Evolutionary conservation across 2,329 filamentous ascomycete genomes (phyloP), one percentile per base, ranked within the genome.

Genomic region (Colletotrichum australisinense): DNA sequence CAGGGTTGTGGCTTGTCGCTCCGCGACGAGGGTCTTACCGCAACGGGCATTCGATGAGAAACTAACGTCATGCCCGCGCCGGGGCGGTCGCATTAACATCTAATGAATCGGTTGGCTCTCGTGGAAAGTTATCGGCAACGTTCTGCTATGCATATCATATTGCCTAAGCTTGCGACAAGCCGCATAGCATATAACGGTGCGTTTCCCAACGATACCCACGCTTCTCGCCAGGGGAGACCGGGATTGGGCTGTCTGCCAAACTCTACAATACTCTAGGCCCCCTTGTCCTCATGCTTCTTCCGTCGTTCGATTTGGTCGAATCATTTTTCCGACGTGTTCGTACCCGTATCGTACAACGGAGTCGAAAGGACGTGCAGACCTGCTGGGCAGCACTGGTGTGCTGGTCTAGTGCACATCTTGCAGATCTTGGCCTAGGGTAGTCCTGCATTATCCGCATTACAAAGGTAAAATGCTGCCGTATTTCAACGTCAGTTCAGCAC

Each of bases 31-130:
- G 63, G 70, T 70, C 60, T 70, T 73, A 70, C 70, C 70, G 60
- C 60, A 73, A 73, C 67, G 60, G 70, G 70, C 70, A 63, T 66
- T 65, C 11, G 59, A 73, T 73, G 67, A 73, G 70, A 73, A 42
- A 65, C 67, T 57, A 70, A 60, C 67, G 70, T 73, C 66, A 73
- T 73, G 70, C 70, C 57, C 67, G 70, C 30, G 35, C 60, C 70
- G 70, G 62, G 52, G 42, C 52, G 1, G 66, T 16, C 55, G 59
- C 70, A 65, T 69, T 24, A 60, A 65, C 55, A 35, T 38, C 66
- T 55, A 60, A 52, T 62, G 35, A 38, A 12, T 28, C 49, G 35
- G 28, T 49, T 32, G 19, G 30, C 16, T 22, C 14, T 26, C 16
- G 22, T 24, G 12, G n/a, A 28, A 22, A 52, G 28, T 49, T 14